Evolutionary conservation across 1,284 basidiomycete species (phyloP), one percentile per base, ranked within the genome.

Genomic region (Puccinia brachypodii): DNA sequence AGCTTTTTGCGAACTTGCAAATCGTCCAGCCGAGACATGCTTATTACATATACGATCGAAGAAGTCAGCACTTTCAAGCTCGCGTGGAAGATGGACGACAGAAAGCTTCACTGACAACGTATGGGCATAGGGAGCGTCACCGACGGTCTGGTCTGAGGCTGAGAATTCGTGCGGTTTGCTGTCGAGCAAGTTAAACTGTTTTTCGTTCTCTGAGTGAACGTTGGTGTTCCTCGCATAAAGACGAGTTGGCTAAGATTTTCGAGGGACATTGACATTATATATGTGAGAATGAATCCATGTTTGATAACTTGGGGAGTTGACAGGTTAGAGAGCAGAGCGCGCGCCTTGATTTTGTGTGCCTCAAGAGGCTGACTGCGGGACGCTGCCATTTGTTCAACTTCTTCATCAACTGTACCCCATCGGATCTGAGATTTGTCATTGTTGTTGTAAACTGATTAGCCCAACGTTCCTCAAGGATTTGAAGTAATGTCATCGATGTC

Each of bases 201-300:
- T 47, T 2, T 19, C 13, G 60, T 85, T 85, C 79, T 85, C 84
- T 8, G 53, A 66, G 47, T 84, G 83, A 19, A 82, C 82, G 76
- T 81, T 74, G 9, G 50, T 28, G 22, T 82, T 82, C 33, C 50
- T 69, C n/a, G 82, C 31, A 38, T 84, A 84, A 3, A 85, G 83
- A 28, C 84, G 84, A 0, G 84, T 85, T 2, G 84, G 84, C 84
- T 85, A 69, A 53, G 11, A 28, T 31, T 22, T 76, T 36, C 16
- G 31, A 8, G 19, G 33, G 31, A 19, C 28, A 31, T 36, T 19
- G 38, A 58, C 14, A 40, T 22, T 36, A 42, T 40, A 19, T 19
- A 31, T n/a, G 38, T 47, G 28, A 58, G 42, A 76, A 33, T 47
- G 28, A n/a, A 25, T n/a, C 2, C 8, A 53, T 28, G 33, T 36